Evolutionary conservation across 768 basidiomycete genomes (phyloP).

Genomic region (Boletus fagicola): DNA sequence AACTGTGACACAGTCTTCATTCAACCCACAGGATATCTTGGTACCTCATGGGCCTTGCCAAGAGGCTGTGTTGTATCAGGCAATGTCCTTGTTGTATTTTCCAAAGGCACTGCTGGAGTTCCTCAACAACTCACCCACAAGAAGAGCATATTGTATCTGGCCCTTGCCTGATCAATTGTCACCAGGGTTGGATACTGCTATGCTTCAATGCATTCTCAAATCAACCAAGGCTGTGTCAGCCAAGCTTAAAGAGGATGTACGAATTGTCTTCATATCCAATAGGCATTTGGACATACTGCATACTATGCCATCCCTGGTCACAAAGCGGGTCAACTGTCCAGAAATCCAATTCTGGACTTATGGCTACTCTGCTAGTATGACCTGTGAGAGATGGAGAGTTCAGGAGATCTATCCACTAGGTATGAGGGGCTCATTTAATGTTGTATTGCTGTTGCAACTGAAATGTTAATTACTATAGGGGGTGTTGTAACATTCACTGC

Average conservation of each 20-base stretch:
- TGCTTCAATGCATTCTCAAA: conserved; percentile 45
- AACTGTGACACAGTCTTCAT: conserved; percentile 6
- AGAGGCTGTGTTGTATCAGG: conserved; percentile 24
- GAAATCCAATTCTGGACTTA: conserved; percentile 64
- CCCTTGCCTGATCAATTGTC: conserved; percentile 29
- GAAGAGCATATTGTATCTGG: conserved; percentile 52
- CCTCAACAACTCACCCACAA: conserved; percentile 34
- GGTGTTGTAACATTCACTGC: conserved; percentile 74
- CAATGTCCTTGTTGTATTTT: conserved; percentile 41
- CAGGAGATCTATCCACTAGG: conserved; percentile 68
- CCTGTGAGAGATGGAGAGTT: conserved; percentile 57
- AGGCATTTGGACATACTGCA: conserved; percentile 51
- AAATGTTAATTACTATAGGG: conserved; percentile 40
- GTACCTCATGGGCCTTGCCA: conserved; percentile 1
- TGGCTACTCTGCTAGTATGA: conserved; percentile 57
- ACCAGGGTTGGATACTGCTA: conserved; percentile 42
- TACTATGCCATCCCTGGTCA: conserved; percentile 47
- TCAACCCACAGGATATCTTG: background rate
- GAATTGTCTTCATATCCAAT: conserved; percentile 66
- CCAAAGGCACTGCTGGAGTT: conserved; percentile 49
- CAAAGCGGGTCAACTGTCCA: conserved; percentile 43
- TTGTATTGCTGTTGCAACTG: background rate
- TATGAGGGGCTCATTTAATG: conserved; percentile 29
- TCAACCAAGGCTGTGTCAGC: conserved; percentile 41
- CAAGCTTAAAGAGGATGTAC: conserved; percentile 38